Base-by-base conservation (phyloP, 768 basidiomycete genomes). In the Rhodotorula sphaerocarpa region DNA sequence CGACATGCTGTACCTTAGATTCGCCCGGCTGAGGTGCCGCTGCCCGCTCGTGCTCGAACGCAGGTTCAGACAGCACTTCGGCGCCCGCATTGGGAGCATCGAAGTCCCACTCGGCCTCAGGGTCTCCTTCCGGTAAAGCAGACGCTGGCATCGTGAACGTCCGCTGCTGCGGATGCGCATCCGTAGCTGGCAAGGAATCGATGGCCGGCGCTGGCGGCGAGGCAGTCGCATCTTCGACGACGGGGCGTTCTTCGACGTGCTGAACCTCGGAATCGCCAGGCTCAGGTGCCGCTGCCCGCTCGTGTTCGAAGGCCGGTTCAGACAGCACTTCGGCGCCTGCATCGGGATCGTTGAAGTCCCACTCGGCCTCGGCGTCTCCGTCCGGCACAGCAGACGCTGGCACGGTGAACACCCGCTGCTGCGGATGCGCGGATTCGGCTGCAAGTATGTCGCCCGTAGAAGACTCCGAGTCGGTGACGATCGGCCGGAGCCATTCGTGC, bases 371-470 rank as follows among this genome's bases (percentile, higher is more conserved):
- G 30, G 39, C 53, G 25, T 31, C 28, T 23, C 20, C 51, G 3
- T 15, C 41, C 2, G 63, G 63, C 2, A 64, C 25, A 7, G 42
- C 20, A 3, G 50, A 47, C 4, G 31, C 25, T 10, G 57, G 47
- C 16, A 48, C 46, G 7, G 57, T 50, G 42, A 64, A 55, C 0
- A 57, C 59, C 23, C 54, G 57, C 42, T 59, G 20, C 53, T 59
- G 46, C 2, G 63, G 57, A 31, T 50, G 63, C 20, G 53, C 41
- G n/a, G n/a, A n/a, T n/a, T n/a, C n/a, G n/a, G n/a, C n/a, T n/a
- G n/a, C n/a, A n/a, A n/a, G n/a, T n/a, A n/a, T n/a, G n/a, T n/a
- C n/a, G n/a, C n/a, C n/a, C n/a, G n/a, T n/a, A 36, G 28, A 57
- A 6, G n/a, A 57, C 28, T 18, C 36, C 52, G 3, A 21, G 33